Conservation (phyloP, 805 yeast species). For the Candida loeiensis region DNA sequence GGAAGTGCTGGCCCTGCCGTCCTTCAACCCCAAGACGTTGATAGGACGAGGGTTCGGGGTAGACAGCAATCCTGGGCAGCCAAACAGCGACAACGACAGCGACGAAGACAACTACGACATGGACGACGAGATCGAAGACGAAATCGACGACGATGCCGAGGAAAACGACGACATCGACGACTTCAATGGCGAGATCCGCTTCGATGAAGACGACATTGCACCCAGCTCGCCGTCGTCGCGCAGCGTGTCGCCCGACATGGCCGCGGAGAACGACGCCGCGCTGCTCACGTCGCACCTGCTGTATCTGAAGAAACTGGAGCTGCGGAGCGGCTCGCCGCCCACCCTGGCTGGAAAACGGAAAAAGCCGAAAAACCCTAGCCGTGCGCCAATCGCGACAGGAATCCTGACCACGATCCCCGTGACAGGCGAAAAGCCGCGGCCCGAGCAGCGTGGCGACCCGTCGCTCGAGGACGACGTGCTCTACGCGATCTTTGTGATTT, state of each 20-base stretch:
- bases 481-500: constrained; percentile 67
- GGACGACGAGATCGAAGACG: constrained; percentile 1
- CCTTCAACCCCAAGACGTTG: constrained; percentile 33
- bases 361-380: constrained; percentile 35
- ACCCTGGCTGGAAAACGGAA: constrained; percentile 16
- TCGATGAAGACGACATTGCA: background rate
- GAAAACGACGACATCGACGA: constrained; percentile 4
- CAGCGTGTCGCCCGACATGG: constrained; percentile 33
- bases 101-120: constrained; percentile 1
- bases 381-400: constrained; percentile 63
- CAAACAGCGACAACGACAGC: background rate
- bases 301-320: constrained; percentile 10
- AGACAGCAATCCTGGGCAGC: constrained; percentile 1
- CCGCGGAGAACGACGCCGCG: constrained; percentile 1
- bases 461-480: constrained; percentile 73
- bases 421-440: constrained; percentile 67
- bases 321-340: constrained; percentile 31
- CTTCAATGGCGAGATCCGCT: constrained; percentile 1
- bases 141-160: constrained; percentile 1
- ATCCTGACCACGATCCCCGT: constrained; percentile 78
- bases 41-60: constrained; percentile 10
- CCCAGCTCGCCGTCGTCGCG: constrained; percentile 28
- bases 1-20: constrained; percentile 37
- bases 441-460: constrained; percentile 56
- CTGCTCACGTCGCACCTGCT: constrained; percentile 6